phyloP scores from a whole-genome alignment of 805 yeast genomes.

The Lipomyces yamadae region DNA sequence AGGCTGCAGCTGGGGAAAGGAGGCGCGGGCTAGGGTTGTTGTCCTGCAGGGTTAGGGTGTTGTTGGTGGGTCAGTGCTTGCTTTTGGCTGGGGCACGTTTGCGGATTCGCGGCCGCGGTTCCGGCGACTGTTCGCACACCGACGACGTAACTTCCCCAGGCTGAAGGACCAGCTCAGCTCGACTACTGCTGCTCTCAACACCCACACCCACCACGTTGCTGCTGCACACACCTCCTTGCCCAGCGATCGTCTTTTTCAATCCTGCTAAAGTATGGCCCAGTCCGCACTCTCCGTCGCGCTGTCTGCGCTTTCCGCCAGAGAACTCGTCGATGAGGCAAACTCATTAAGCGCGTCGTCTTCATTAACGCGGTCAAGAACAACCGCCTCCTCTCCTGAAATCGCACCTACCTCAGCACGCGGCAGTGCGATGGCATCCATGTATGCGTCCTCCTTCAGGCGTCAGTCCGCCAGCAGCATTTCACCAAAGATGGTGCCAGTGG shows the following conservation, averaged over 20 bases:
- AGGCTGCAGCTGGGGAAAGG: no score
- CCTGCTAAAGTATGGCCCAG: constrained; percentile 22
- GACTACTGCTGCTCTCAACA: no score
- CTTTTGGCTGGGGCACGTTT: no score
- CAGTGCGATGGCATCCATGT: constrained; percentile 18
- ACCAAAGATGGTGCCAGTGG: not conserved
- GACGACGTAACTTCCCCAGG: no score
- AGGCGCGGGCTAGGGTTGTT: no score
- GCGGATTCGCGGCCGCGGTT: no score
- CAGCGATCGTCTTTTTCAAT: no score
- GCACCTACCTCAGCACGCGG: constrained; percentile 6
- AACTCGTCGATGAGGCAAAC: not conserved
- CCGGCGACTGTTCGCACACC: no score
- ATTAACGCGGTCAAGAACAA: constrained; percentile 7
- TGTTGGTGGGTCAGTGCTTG: no score
- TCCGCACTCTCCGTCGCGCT: constrained; percentile 35
- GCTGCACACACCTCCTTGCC: not conserved
- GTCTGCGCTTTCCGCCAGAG: constrained; percentile 19
- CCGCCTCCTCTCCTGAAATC: not conserved
- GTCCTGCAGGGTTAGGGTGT: no score
- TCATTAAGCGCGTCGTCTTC: no score
- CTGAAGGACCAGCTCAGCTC: no score
- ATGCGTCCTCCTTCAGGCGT: constrained; percentile 3
- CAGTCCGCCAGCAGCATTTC: constrained; percentile 7
- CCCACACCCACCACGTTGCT: not conserved